These are phyloP conservation scores for Tritrichomonas foetus DNA, from an alignment of 208 protist genomes.

Conservation along the genomic window DNA sequence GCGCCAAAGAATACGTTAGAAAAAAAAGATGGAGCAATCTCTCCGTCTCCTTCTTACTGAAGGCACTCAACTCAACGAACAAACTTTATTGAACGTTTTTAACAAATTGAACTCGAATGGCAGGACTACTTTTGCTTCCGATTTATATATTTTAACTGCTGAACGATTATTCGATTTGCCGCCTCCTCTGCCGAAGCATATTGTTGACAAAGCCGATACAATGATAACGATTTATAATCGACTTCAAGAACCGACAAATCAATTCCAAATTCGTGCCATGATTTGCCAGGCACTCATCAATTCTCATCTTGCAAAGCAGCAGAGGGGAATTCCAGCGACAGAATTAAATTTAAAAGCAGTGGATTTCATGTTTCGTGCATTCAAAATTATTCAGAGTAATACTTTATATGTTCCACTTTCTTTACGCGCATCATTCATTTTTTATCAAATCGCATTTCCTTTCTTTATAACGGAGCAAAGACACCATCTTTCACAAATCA, in stretches of 20 bases:
- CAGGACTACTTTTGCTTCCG: neutral
- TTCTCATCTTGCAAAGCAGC: neutral
- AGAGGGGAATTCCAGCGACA: neutral
- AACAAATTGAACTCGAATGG: neutral
- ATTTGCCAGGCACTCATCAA: neutral
- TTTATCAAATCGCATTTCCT: conserved; percentile 23
- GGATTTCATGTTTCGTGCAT: neutral
- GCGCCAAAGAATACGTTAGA: no score
- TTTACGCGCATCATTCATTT: neutral
- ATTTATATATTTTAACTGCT: neutral
- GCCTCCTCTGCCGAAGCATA: conserved; percentile 25
- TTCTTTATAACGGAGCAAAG: neutral
- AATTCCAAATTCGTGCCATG: conserved; percentile 1
- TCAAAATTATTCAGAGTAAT: neutral
- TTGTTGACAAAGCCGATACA: conserved; percentile 14
- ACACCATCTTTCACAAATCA: neutral
- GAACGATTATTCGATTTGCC: conserved; percentile 33
- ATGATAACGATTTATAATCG: neutral
- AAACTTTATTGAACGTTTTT: neutral
- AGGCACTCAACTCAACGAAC: neutral
- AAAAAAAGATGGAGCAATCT: conserved; percentile 21
- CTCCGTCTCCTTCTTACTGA: neutral
- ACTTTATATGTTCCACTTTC: conserved; percentile 3
- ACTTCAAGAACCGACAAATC: conserved; percentile 12
- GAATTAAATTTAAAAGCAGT: neutral